phyloP scores from a whole-genome alignment of 805 yeast species.

The Wickerhamiella brachini region DNA sequence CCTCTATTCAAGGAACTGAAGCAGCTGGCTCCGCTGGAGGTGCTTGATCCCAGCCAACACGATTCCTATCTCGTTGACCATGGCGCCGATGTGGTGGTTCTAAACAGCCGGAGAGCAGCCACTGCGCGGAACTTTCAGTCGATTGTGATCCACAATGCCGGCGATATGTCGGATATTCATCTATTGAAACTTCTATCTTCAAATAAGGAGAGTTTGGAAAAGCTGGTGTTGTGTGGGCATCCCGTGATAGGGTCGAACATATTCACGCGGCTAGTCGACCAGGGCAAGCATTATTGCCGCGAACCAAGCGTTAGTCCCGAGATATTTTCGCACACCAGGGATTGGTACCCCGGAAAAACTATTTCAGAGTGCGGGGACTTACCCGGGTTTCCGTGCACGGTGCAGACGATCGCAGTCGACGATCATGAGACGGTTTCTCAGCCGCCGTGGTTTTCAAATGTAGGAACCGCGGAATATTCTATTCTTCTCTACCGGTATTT shows the following conservation, averaged over 20 bases:
- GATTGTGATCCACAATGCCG: slow-evolving; percentile 25
- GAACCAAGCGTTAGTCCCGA: neutral
- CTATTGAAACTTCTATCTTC: slow-evolving; percentile 20
- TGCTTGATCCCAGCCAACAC: neutral
- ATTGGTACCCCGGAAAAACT: neutral
- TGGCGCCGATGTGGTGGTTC: slow-evolving; percentile 20
- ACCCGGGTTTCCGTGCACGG: neutral
- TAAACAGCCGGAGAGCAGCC: slow-evolving; percentile 9
- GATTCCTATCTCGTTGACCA: neutral
- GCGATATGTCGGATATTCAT: slow-evolving; percentile 18
- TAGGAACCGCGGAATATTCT: slow-evolving; percentile 37
- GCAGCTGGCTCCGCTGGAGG: neutral
- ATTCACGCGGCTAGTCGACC: neutral
- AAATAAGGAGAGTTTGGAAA: neutral
- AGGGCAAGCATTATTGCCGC: neutral
- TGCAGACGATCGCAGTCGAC: neutral
- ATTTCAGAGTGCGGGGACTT: neutral
- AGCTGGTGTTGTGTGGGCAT: neutral
- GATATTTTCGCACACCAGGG: neutral
- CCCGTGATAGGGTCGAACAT: neutral
- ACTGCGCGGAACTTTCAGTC: slow-evolving; percentile 14
- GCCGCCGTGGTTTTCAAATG: slow-evolving; percentile 8
- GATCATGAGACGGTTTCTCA: neutral
- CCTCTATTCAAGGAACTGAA: slow-evolving; percentile 1
- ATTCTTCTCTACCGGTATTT: slow-evolving; percentile 35